Evolutionary conservation across 108 stramenopile genomes (phyloP).

Genomic region (Cylindrotheca closterium): DNA sequence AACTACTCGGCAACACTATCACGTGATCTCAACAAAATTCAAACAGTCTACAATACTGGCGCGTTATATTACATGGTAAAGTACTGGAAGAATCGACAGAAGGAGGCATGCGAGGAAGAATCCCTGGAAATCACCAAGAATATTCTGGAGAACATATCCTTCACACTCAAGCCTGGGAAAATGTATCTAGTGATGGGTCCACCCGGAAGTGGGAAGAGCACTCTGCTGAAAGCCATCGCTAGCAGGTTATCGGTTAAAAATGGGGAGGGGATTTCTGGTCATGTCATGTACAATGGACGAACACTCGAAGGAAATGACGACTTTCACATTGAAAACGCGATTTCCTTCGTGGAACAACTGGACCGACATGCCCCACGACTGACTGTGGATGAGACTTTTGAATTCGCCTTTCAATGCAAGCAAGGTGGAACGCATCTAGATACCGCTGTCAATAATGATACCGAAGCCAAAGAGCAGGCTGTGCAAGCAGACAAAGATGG

Average conservation of each 20-base stretch:
- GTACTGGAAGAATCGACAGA: conserved; percentile 8
- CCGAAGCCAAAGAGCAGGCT: conserved; percentile 2
- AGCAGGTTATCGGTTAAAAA: conserved; percentile 62
- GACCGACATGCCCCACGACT: conserved; percentile 69
- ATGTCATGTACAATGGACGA: conserved; percentile 32
- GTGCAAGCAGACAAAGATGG: conserved; percentile 19
- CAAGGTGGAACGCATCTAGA: conserved; percentile 31
- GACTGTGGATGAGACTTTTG: conserved; percentile 79
- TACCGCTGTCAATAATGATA: not conserved
- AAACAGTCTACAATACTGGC: conserved; percentile 47
- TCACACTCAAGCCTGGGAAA: conserved; percentile 66
- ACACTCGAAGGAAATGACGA: conserved; percentile 13
- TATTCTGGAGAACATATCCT: conserved; percentile 53
- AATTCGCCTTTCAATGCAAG: conserved; percentile 71
- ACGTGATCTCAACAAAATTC: conserved; percentile 24
- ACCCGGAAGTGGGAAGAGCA: conserved; percentile 78
- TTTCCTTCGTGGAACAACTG: conserved; percentile 62
- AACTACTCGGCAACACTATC: conserved; percentile 26
- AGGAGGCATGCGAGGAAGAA: conserved; percentile 1
- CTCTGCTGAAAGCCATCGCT: conserved; percentile 61
- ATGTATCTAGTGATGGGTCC: conserved; percentile 61
- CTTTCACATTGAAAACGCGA: conserved; percentile 46
- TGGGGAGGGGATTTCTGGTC: conserved; percentile 45
- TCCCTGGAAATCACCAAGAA: conserved; percentile 6
- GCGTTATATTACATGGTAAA: conserved; percentile 29